Base-by-base conservation (phyloP, 192 early-diverging fungal genomes). In the Backusella tarrabulga region DNA sequence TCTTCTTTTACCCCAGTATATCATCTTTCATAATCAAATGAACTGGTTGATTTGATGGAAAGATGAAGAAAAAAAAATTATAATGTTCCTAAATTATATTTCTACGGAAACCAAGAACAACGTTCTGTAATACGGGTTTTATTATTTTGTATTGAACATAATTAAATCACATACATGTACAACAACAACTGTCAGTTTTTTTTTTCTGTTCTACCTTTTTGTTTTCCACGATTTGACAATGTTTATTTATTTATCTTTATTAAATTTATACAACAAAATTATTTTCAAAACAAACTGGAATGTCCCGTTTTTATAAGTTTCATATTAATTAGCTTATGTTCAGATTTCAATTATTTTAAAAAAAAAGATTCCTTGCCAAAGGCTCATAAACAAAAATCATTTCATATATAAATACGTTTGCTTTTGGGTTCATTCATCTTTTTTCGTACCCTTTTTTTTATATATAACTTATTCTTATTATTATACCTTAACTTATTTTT, bases 241-340 rank as follows among this genome's bases (percentile, higher is more conserved):
- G 46, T n/a, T 50, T 50, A 50, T 63, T 63, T 63, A 23, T 63
- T 63, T 63, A 54, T 21, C n/a, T 21, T 52, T 54, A 21, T 56
- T 56, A 9, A 56, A 56, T 63, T 63, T 26, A 26, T 12, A 63
- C 23, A 63, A 23, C 26, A 29, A 29, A 29, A 60, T 60, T 63
- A 63, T 63, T 63, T 63, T 63, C 56, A 63, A 63, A 63, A 63
- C 12, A 63, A 63, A 63, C 56, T 63, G 56, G 56, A 63, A 63
- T 63, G 56, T 63, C 56, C 7, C 23, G 29, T 63, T 63, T 63
- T 63, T 29, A 29, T 29, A 7, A 29, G 56, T 63, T 63, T 63
- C 56, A 63, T 63, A 63, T 14, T 29, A 63, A 1, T 63, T 63
- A 26, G 56, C 56, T 63, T 63, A 23, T 63, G 56, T 63, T 63